Percentiles rank a stretch among this genome's conserved stretches.
Evolutionary conservation across 352 stramenopile genomes (phyloP).

Genomic region (Phytopythium mirpurense): DNA sequence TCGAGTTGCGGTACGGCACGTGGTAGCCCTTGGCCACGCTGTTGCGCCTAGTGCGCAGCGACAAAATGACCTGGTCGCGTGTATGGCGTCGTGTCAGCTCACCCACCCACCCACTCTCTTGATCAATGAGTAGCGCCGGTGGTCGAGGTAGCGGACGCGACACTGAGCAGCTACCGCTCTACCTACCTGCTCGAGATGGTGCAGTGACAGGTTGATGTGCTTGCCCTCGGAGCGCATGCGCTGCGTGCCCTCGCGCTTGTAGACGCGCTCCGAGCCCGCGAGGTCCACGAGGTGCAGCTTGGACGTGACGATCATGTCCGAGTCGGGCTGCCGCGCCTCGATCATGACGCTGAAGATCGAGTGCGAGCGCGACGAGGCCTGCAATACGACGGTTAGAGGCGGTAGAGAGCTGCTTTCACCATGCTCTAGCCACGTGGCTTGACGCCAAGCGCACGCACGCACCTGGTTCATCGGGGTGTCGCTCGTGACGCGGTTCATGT

Average conservation of each 20-base stretch:
- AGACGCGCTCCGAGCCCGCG: slow-evolving; percentile 94
- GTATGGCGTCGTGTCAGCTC: slow-evolving; percentile 5
- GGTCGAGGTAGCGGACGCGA: too few relatives aligned
- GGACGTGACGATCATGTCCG: slow-evolving; percentile 74
- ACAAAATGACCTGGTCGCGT: slow-evolving; percentile 87
- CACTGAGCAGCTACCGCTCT: too few relatives aligned
- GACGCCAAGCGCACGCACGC: slow-evolving; percentile 20
- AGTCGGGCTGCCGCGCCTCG: slow-evolving; percentile 69
- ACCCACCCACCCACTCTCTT: too few relatives aligned
- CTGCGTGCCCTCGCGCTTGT: slow-evolving; percentile 90
- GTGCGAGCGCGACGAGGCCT: slow-evolving; percentile 91
- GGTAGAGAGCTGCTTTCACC: not conserved
- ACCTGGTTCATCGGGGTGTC: slow-evolving; percentile 96
- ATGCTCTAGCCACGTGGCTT: not conserved
- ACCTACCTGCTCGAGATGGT: slow-evolving; percentile 91
- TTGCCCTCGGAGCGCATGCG: slow-evolving; percentile 91
- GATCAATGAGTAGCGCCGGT: too few relatives aligned
- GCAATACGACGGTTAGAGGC: not conserved
- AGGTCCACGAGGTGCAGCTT: slow-evolving; percentile 95
- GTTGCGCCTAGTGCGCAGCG: slow-evolving; percentile 77
- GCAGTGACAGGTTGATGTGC: slow-evolving; percentile 95
- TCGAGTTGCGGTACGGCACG: slow-evolving; percentile 95
- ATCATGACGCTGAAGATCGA: slow-evolving; percentile 96
- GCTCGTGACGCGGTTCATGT: slow-evolving; percentile 95
- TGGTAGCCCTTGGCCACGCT: slow-evolving; percentile 57